Percentiles rank a stretch among this genome's conserved stretches.
Evolutionary conservation across 2,329 filamentous ascomycete genomes (phyloP).

Genomic region (Microsporum canis): DNA sequence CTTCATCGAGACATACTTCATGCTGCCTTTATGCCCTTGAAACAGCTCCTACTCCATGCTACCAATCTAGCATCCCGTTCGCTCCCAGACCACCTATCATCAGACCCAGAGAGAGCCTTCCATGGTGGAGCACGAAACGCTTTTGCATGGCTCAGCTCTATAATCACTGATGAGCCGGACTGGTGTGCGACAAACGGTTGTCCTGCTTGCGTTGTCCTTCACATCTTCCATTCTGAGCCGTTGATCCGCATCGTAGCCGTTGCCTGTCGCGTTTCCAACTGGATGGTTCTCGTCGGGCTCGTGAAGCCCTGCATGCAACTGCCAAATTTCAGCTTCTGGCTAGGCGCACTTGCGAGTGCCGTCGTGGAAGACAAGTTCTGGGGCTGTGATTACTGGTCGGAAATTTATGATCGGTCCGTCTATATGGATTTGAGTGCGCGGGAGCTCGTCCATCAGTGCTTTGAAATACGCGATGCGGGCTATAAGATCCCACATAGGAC

Average conservation of each 20-base stretch:
- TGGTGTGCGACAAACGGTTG: slow-evolving; percentile 48
- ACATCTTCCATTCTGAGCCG: slow-evolving; percentile 35
- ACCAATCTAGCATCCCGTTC: slow-evolving; percentile 41
- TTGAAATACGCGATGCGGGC: slow-evolving; percentile 23
- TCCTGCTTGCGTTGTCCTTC: slow-evolving; percentile 37
- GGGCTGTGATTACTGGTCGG: slow-evolving; percentile 32
- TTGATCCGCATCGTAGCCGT: slow-evolving; percentile 35
- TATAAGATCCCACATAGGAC: slow-evolving; percentile 8
- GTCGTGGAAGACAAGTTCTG: slow-evolving; percentile 36
- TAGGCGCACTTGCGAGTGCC: slow-evolving; percentile 28
- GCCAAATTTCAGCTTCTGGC: slow-evolving; percentile 30
- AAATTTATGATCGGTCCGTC: slow-evolving; percentile 31
- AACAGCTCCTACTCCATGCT: slow-evolving; percentile 46
- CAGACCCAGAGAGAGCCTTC: slow-evolving; percentile 48
- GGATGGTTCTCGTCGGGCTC: slow-evolving; percentile 21
- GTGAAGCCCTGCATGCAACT: slow-evolving; percentile 15
- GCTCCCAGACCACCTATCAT: slow-evolving; percentile 37
- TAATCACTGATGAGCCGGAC: slow-evolving; percentile 45
- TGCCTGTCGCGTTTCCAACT: slow-evolving; percentile 31
- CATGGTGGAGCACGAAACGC: slow-evolving; percentile 45
- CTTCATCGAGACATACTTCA: slow-evolving; percentile 50
- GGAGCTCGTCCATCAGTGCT: slow-evolving; percentile 30
- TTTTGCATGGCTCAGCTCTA: slow-evolving; percentile 50
- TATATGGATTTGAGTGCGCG: slow-evolving; percentile 30
- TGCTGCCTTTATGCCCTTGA: slow-evolving; percentile 47